Evolutionary conservation across 352 stramenopile species (phyloP).

Genomic region (Pythium grandisporangium): DNA sequence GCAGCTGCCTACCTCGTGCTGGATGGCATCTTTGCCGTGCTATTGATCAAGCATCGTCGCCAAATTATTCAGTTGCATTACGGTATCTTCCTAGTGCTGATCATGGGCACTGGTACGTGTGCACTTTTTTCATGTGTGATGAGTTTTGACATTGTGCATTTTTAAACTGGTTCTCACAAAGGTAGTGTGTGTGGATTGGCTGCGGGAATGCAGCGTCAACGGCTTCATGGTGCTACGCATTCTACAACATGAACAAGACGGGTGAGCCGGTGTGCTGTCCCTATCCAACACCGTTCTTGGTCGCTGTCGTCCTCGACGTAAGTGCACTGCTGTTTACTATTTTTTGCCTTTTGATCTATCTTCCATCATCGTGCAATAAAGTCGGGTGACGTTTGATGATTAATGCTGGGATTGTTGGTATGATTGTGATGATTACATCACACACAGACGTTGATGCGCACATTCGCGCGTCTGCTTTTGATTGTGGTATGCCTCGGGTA

Average conservation of each 20-base stretch:
- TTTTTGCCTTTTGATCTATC: background rate
- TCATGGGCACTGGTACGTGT: conserved; percentile 54
- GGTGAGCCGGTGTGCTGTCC: conserved; percentile 85
- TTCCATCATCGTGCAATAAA: background rate
- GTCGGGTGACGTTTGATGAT: too few relatives aligned
- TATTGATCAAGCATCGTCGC: conserved; percentile 58
- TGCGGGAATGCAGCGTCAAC: conserved; percentile 24
- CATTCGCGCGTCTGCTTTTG: conserved; percentile 76
- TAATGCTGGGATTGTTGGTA: too few relatives aligned
- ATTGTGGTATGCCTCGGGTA: conserved; percentile 88
- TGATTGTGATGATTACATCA: background rate
- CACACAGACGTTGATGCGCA: conserved; percentile 78
- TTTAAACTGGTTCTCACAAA: too few relatives aligned
- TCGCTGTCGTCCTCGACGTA: conserved; percentile 78
- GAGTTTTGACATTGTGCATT: background rate
- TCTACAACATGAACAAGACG: conserved; percentile 85
- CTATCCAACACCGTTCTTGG: conserved; percentile 78
- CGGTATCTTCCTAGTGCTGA: conserved; percentile 72
- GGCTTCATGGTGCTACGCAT: conserved; percentile 73
- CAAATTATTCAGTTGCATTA: conserved; percentile 76
- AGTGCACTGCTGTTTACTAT: conserved; percentile 8
- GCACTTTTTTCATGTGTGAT: conserved; percentile 3
- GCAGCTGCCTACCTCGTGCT: conserved; percentile 69
- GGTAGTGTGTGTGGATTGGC: too few relatives aligned
- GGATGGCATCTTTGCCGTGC: conserved; percentile 64